These are phyloP conservation scores for Saccharomycopsis sp. DNA, from an alignment of 805 yeast species.

Conservation along the genomic window DNA sequence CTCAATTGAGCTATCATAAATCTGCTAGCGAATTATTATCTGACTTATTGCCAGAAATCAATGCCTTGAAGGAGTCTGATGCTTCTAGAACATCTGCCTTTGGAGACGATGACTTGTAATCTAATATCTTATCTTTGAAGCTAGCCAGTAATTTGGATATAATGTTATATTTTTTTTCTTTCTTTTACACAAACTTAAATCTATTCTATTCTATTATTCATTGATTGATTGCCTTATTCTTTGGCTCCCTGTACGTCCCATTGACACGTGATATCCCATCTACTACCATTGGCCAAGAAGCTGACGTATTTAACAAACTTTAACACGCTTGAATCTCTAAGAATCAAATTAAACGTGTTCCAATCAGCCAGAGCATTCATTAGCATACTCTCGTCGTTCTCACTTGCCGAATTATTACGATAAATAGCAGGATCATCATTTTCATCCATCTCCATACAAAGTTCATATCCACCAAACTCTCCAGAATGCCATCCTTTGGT, in stretches of 20 bases:
- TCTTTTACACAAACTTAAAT: neutral
- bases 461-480: conserved; percentile 92
- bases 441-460: conserved; percentile 66
- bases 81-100: conserved; percentile 24
- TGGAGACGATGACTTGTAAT: conserved; percentile 17
- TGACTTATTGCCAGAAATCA: conserved; percentile 57
- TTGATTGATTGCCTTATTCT: too few relatives aligned
- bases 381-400: conserved; percentile 69
- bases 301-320: conserved; percentile 91
- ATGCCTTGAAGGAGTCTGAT: conserved; percentile 50
- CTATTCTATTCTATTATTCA: too few relatives aligned
- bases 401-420: conserved; percentile 40
- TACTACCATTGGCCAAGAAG: conserved; percentile 75
- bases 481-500: conserved; percentile 78
- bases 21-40: conserved; percentile 63
- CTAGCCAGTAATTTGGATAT: neutral
- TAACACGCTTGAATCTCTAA: conserved; percentile 80
- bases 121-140: neutral
- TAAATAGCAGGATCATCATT: conserved; percentile 71
- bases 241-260: conserved; percentile 61
- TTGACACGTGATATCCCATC: conserved; percentile 84
- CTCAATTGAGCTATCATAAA: conserved; percentile 78
- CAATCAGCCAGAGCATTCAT: conserved; percentile 75
- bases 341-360: conserved; percentile 72
- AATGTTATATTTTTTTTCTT: neutral